Evolutionary conservation across 805 yeast species (phyloP).

Genomic region (Candida pseudofarinosa): DNA sequence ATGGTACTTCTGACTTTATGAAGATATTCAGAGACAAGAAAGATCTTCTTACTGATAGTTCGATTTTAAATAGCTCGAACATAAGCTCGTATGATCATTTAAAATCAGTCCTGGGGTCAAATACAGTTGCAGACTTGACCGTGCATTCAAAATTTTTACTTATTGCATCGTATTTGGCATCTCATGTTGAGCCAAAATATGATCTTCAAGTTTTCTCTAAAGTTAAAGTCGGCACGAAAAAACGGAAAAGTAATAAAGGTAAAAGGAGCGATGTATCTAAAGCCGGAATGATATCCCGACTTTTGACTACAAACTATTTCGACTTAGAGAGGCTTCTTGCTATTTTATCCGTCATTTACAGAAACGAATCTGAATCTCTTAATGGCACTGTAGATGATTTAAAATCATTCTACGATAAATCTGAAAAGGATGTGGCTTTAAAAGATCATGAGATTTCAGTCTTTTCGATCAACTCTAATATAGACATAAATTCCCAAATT

Average conservation of each 20-base stretch:
- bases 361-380: constrained; percentile 30
- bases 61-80: constrained; percentile 26
- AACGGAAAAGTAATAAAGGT: constrained; percentile 8
- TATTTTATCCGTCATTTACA: constrained; percentile 67
- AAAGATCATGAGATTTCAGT: constrained; percentile 31
- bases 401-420: constrained; percentile 23
- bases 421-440: constrained; percentile 29
- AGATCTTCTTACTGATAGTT: constrained; percentile 25
- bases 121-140: constrained; percentile 46
- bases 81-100: constrained; percentile 23
- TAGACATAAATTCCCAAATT: constrained; percentile 51
- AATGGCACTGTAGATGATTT: constrained; percentile 19
- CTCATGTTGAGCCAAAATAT: constrained; percentile 64
- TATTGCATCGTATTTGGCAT: constrained; percentile 79
- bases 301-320: constrained; percentile 69
- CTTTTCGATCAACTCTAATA: constrained; percentile 37
- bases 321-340: constrained; percentile 78
- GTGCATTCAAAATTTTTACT: constrained; percentile 63
- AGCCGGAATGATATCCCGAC: constrained; percentile 52
- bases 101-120: constrained; percentile 11
- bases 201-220: constrained; percentile 71
- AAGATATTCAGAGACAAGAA: constrained; percentile 29
- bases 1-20: constrained; percentile 25
- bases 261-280: constrained; percentile 24
- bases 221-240: constrained; percentile 42